These are phyloP conservation scores for Calonectria honghensis DNA, from an alignment of 2,329 filamentous ascomycete genomes.

Conservation along the genomic window DNA sequence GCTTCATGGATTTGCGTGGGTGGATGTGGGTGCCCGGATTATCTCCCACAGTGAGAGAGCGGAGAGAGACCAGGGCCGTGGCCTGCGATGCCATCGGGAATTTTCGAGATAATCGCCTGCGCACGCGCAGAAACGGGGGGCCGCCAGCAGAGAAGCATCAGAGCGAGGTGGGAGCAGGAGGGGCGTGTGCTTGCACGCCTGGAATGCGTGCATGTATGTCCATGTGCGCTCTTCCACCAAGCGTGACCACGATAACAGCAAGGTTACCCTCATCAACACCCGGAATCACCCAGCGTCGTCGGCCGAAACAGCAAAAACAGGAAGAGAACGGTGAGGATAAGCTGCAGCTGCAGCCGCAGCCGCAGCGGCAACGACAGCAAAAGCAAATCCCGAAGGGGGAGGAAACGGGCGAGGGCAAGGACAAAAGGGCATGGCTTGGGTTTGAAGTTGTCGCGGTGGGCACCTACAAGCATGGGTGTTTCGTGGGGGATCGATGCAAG, in stretches of 20 bases:
- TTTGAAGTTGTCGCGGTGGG: constrained; percentile 29
- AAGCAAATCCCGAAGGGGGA: constrained; percentile 22
- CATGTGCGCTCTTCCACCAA: neutral
- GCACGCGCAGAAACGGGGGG: constrained; percentile 16
- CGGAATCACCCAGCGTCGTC: constrained; percentile 19
- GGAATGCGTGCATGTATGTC: neutral
- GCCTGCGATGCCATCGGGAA: constrained; percentile 25
- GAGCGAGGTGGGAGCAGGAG: constrained; percentile 20
- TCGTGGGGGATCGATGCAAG: constrained; percentile 35
- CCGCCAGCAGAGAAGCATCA: constrained; percentile 7
- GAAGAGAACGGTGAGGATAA: constrained; percentile 3
- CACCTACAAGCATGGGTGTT: constrained; percentile 36
- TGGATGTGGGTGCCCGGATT: constrained; percentile 26
- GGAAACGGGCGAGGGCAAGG: constrained; percentile 14
- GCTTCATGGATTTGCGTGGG: constrained; percentile 31
- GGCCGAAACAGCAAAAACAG: constrained; percentile 8
- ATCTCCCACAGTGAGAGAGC: constrained; percentile 29
- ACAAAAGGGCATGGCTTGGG: constrained; percentile 21
- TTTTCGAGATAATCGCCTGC: constrained; percentile 34
- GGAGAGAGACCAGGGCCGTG: constrained; percentile 13
- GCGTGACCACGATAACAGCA: constrained; percentile 41
- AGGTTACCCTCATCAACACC: constrained; percentile 35
- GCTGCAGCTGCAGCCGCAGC: constrained; percentile 20
- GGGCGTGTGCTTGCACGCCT: constrained; percentile 22
- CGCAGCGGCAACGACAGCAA: constrained; percentile 30